These are phyloP conservation scores for Triticum aestivum DNA, from an alignment of 176 grass and related monocot genomes.

Conservation along the genomic window DNA sequence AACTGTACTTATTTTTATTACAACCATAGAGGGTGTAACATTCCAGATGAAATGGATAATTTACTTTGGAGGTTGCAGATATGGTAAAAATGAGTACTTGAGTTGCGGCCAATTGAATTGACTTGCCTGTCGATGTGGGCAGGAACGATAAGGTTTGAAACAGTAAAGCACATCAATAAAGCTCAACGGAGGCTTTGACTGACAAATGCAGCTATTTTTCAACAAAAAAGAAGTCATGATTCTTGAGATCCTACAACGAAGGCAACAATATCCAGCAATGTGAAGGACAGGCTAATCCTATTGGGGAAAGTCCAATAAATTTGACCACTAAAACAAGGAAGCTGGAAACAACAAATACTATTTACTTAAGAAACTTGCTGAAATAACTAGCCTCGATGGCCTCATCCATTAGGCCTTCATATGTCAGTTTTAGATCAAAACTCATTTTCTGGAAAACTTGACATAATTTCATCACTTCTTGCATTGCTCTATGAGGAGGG, in stretches of 20 bases:
- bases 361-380: conserved; percentile 29
- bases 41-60: conserved; percentile 4
- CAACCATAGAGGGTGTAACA: not conserved
- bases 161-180: not conserved
- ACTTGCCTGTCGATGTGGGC: not conserved
- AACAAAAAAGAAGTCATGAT: not conserved
- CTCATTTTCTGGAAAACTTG: conserved; percentile 56
- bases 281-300: not conserved
- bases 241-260: conserved; percentile 5
- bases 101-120: not conserved
- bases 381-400: conserved; percentile 45
- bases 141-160: not conserved
- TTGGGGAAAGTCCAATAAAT: not conserved
- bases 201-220: not conserved
- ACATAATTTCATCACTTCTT: conserved; percentile 52
- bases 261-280: conserved; percentile 6
- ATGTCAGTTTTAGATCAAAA: conserved; percentile 60
- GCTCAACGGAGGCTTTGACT: not conserved
- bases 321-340: conserved; percentile 20
- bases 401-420: conserved; percentile 36
- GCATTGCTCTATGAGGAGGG: conserved; percentile 75
- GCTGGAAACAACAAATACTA: not conserved
- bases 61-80: not conserved
- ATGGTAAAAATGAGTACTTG: not conserved
- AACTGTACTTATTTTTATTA: conserved; percentile 32